These are phyloP conservation scores for Hylodesmum podocarpum DNA, from an alignment of 306 rosid genomes.

Conservation along the genomic window DNA sequence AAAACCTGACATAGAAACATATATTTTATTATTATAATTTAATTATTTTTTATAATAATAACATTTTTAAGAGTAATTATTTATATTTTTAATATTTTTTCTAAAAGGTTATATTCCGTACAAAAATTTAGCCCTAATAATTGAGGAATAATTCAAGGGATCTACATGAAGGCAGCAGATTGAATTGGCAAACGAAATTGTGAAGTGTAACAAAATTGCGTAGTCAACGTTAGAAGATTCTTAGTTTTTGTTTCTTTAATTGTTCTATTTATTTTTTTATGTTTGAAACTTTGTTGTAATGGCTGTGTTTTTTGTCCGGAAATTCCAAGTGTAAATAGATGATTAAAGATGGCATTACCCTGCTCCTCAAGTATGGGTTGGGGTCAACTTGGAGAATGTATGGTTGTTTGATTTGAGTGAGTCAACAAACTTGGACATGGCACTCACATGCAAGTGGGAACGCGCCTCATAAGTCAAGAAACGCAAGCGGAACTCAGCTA, in stretches of 20 bases:
- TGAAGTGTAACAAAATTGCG: background rate
- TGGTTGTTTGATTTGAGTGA: conserved; percentile 26
- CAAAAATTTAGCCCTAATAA: background rate
- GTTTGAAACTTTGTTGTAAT: too few relatives aligned
- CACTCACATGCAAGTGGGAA: background rate
- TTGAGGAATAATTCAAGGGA: background rate
- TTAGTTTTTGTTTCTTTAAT: background rate
- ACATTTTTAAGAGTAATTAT: too few relatives aligned
- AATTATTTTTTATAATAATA: background rate
- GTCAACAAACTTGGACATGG: conserved; percentile 23
- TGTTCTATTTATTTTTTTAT: background rate
- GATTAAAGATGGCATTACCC: background rate
- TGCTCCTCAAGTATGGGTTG: background rate
- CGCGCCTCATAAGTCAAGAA: conserved; percentile 24
- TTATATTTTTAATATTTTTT: too few relatives aligned
- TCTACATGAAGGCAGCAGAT: too few relatives aligned
- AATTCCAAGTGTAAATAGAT: background rate
- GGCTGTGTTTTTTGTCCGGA: too few relatives aligned
- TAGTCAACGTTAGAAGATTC: conserved; percentile 3
- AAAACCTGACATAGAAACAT: too few relatives aligned
- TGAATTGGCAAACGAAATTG: background rate
- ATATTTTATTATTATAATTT: too few relatives aligned
- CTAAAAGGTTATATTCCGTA: too few relatives aligned
- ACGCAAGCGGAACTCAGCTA: background rate
- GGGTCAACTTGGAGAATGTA: conserved; percentile 25